phyloP scores from a whole-genome alignment of 768 basidiomycete species.

The Suillus occidentalis region DNA sequence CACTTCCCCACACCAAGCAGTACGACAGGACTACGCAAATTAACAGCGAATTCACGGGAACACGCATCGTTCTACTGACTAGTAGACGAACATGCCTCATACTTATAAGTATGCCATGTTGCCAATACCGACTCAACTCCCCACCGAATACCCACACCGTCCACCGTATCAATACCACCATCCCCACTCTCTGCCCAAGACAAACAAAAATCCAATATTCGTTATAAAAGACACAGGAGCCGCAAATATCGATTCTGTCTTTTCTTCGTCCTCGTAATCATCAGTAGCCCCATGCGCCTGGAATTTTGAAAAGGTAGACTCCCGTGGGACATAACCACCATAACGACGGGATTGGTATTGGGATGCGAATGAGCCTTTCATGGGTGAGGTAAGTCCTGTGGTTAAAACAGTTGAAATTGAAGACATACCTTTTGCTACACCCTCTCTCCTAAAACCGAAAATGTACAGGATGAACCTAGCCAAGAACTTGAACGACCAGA shows the following conservation, averaged over 20 bases:
- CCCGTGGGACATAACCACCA: constrained; percentile 7
- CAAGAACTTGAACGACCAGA: constrained; percentile 1
- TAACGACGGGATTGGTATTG: constrained; percentile 9
- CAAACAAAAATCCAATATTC: background rate
- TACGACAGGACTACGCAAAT: background rate
- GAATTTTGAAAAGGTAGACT: constrained; percentile 4
- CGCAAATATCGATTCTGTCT: background rate
- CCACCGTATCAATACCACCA: background rate
- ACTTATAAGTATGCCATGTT: background rate
- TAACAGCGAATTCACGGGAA: background rate
- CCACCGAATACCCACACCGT: background rate
- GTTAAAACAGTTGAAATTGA: background rate
- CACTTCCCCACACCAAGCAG: background rate
- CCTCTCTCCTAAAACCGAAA: constrained; percentile 2
- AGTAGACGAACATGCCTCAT: background rate
- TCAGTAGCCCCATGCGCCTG: constrained; percentile 10
- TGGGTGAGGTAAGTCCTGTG: background rate
- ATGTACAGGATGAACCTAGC: background rate
- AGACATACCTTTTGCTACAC: constrained; percentile 2
- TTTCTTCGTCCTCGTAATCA: background rate
- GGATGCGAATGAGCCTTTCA: constrained; percentile 7
- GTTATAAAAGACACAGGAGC: background rate
- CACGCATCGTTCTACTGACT: background rate
- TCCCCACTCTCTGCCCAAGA: constrained; percentile 1
- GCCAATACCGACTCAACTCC: background rate